Evolutionary conservation across 2,329 filamentous ascomycete species (phyloP), one percentile per base, ranked within the genome.

Genomic region (Curvularia lunata): DNA sequence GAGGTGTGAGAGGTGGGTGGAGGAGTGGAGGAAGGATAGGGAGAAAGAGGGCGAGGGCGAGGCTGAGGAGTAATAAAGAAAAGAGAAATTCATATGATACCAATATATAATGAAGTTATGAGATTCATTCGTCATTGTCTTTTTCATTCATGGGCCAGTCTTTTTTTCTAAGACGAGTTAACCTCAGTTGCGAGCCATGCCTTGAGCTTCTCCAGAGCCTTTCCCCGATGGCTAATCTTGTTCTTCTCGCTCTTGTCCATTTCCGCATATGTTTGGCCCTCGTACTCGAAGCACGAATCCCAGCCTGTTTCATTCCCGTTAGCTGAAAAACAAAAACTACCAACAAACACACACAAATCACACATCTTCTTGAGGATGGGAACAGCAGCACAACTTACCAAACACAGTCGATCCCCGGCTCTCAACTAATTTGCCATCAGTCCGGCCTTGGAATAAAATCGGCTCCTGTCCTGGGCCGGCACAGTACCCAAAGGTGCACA

Each of bases 211-310:
- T 87, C 84, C 52, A 99, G 81, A n/a, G 95, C 95, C 72, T 89
- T 91, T 64, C 86, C 89, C 42, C 95, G 90, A 79, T 99, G 95
- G 25, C 93, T 97, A 71, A 99, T 91, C 72, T 88, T 86, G 81
- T 98, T 99, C 87, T 96, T 96, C 74, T 88, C 86, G 9, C 76
- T 79, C 77, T 90, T 93, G 50, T 92, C 90, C 95, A 99, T 99
- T 81, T 99, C 95, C 27, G 95, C 95, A 75, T 96, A 89, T 81
- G 95, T 99, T 79, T 70, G 59, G 41, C 93, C 93, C 64, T 96
- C 85, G 67, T 96, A 94, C 79, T 99, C 95, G 70, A 99, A 99
- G 64, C 96, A 89, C 2, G 95, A 87, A 77, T 99, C 95, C 95
- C 95, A 99, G 45, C 94, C 93, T 96, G 25, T 54, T 41, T 25